Conservation (phyloP, 2,329 filamentous ascomycete genomes). For the Aspergillus awamori region DNA sequence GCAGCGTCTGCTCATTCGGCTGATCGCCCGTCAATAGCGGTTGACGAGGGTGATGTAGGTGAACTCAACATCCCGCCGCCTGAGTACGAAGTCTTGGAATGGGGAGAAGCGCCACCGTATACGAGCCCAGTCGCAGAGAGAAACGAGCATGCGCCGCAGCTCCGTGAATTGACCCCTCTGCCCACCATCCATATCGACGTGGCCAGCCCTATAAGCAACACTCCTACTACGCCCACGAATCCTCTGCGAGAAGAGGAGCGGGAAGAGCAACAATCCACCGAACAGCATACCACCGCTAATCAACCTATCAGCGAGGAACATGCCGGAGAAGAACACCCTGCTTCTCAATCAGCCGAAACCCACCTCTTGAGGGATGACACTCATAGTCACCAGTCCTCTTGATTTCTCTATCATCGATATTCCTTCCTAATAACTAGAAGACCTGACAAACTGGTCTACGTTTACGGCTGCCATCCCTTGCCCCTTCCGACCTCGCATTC, state of each 20-base stretch:
- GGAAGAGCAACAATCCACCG: not conserved
- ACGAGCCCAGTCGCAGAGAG: slow-evolving; percentile 30
- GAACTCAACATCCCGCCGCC: slow-evolving; percentile 43
- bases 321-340: not conserved
- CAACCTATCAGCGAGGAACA: not conserved
- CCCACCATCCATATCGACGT: slow-evolving; percentile 38
- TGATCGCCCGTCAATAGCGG: slow-evolving; percentile 22
- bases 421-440: not conserved
- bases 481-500: slow-evolving; percentile 2
- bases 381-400: not conserved
- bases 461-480: not conserved
- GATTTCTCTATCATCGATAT: not conserved
- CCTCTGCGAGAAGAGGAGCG: slow-evolving; percentile 16
- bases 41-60: slow-evolving; percentile 43
- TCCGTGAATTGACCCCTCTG: slow-evolving; percentile 27
- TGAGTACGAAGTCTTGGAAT: slow-evolving; percentile 46
- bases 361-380: not conserved
- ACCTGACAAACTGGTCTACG: not conserved
- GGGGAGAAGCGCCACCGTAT: slow-evolving; percentile 50
- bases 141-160: slow-evolving; percentile 18
- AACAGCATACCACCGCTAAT: not conserved
- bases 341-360: not conserved
- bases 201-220: slow-evolving; percentile 31
- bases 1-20: slow-evolving; percentile 28
- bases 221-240: slow-evolving; percentile 29